Conservation (phyloP, 1,284 basidiomycete genomes). For the Puccinia coronata region DNA sequence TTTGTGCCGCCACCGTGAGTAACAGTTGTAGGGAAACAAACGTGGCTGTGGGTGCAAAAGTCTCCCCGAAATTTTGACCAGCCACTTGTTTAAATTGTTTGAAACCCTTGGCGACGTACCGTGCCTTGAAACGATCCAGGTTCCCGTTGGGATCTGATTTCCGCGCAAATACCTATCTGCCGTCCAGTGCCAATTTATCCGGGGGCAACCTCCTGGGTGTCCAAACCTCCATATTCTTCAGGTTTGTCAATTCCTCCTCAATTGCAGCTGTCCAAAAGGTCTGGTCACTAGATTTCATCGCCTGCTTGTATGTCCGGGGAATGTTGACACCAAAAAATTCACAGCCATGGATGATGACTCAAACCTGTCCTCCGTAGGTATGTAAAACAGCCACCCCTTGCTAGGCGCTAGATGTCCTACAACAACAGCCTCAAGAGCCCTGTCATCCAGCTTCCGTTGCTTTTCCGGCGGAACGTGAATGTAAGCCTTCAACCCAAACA, state of each 20-base stretch:
- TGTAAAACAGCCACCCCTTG: conserved; percentile 13
- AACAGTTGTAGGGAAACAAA: conserved; percentile 1
- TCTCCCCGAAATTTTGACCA: conserved; percentile 19
- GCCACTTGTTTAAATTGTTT: too few species aligned
- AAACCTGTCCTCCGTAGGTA: background rate
- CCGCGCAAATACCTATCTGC: background rate
- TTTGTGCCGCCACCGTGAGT: background rate
- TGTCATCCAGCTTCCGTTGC: too few species aligned
- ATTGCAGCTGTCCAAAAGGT: background rate
- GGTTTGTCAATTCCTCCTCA: background rate
- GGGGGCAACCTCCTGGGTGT: background rate
- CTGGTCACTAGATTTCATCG: background rate
- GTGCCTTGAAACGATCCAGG: background rate
- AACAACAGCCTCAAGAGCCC: too few species aligned
- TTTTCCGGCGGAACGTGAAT: too few species aligned
- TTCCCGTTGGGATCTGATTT: background rate
- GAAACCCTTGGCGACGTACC: conserved; percentile 1
- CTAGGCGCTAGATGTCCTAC: background rate
- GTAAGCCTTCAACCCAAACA: too few species aligned
- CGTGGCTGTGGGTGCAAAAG: conserved; percentile 32
- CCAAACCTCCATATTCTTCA: background rate
- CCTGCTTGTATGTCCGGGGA: background rate
- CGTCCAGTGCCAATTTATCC: background rate
- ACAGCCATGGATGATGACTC: background rate
- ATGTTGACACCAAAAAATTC: background rate